Evolutionary conservation across 75 land plant species (phyloP).

Genomic region (Ceratopteris richardii): DNA sequence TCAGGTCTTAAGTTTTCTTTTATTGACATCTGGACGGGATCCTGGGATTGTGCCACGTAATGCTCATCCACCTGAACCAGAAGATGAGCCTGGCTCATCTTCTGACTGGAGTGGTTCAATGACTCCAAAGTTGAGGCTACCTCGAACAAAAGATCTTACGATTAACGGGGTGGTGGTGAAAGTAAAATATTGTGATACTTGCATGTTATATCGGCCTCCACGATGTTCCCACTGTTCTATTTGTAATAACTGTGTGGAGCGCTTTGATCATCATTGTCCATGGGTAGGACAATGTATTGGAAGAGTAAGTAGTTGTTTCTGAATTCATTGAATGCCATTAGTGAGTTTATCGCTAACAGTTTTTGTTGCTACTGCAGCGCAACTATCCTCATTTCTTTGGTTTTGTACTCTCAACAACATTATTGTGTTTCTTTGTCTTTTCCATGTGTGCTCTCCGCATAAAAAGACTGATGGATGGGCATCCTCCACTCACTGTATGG

Average conservation of each 20-base stretch:
- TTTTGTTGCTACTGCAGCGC: conserved; percentile 14
- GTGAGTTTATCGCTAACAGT: background rate
- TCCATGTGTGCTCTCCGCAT: conserved; percentile 10
- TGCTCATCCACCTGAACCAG: conserved; percentile 80
- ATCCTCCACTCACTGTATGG: background rate
- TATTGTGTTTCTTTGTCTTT: conserved; percentile 17
- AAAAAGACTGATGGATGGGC: background rate
- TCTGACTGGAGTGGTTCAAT: conserved; percentile 53
- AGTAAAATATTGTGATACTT: conserved; percentile 81
- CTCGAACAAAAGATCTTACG: conserved; percentile 62
- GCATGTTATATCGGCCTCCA: conserved; percentile 88
- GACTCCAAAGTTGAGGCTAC: conserved; percentile 65
- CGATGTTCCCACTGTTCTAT: conserved; percentile 89
- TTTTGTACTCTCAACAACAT: conserved; percentile 17
- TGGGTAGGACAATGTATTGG: conserved; percentile 96
- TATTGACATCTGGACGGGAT: conserved; percentile 77
- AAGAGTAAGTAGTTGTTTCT: conserved; percentile 26
- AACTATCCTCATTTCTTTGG: conserved; percentile 15
- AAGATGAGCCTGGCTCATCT: conserved; percentile 31
- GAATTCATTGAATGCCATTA: background rate
- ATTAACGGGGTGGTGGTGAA: conserved; percentile 59
- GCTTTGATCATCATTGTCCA: conserved; percentile 93
- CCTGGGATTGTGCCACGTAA: conserved; percentile 92
- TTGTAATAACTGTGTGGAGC: conserved; percentile 87
- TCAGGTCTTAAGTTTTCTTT: conserved; percentile 65